Evolutionary conservation across 2,329 filamentous ascomycete genomes (phyloP).

Genomic region (Scopulariopsis brevicaulis): DNA sequence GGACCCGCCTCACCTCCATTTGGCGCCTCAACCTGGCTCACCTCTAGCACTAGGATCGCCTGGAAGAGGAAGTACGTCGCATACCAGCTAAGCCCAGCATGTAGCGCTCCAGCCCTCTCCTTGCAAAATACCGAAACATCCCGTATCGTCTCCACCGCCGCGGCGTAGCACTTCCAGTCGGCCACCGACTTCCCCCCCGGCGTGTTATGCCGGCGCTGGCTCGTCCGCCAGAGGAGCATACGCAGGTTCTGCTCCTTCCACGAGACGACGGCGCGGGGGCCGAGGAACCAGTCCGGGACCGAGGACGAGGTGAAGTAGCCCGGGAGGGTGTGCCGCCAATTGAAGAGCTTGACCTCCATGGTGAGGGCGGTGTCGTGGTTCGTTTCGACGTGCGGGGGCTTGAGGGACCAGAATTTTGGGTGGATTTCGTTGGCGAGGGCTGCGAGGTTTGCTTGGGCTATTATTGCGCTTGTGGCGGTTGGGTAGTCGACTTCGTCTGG

Average conservation of each 20-base stretch:
- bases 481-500: constrained; percentile 19
- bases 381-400: constrained; percentile 18
- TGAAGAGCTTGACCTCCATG: constrained; percentile 21
- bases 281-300: constrained; percentile 20
- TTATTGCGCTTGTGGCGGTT: constrained; percentile 26
- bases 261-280: constrained; percentile 23
- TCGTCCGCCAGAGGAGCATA: constrained; percentile 26
- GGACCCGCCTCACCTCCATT: neutral
- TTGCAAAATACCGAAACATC: constrained; percentile 23
- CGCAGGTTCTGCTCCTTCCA: constrained; percentile 30
- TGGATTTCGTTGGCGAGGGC: constrained; percentile 27
- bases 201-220: constrained; percentile 22
- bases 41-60: constrained; percentile 25
- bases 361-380: constrained; percentile 24
- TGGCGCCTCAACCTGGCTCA: constrained; percentile 6
- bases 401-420: constrained; percentile 24
- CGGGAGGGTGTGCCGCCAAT: constrained; percentile 20
- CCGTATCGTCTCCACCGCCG: constrained; percentile 23
- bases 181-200: constrained; percentile 11
- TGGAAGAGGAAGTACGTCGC: constrained; percentile 32
- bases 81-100: constrained; percentile 26
- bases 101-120: constrained; percentile 12
- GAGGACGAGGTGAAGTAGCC: constrained; percentile 18
- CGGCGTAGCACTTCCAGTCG: constrained; percentile 22
- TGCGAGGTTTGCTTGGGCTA: constrained; percentile 27